A percentile compares a stretch with the other conserved stretches of the same genome.
phyloP scores from a whole-genome alignment of 2,329 filamentous ascomycete species.

The Trichoderma harzianum region DNA sequence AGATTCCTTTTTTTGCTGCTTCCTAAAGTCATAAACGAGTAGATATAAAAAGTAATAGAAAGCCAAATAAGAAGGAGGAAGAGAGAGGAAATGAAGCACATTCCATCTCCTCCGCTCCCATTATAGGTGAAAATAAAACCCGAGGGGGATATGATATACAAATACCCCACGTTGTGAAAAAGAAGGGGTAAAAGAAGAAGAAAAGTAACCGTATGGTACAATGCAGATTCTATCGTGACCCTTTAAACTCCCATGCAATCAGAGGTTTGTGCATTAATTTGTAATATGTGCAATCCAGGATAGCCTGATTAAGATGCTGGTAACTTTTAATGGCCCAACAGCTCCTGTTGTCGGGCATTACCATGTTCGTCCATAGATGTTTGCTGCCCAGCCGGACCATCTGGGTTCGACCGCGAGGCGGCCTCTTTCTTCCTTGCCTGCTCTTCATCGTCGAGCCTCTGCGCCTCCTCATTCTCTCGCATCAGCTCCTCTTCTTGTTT shows the following conservation, averaged over 20 bases:
- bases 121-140: not conserved
- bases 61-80: not conserved
- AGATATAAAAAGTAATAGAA: not conserved
- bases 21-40: not conserved
- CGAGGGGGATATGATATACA: not conserved
- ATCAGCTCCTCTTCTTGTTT: conserved; percentile 51
- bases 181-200: conserved; percentile 17
- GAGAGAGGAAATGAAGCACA: not conserved
- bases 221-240: conserved; percentile 16
- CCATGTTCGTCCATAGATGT: conserved; percentile 20
- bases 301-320: not conserved
- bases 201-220: conserved; percentile 14
- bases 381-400: not conserved
- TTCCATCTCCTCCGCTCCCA: not conserved
- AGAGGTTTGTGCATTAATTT: conserved; percentile 12
- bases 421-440: conserved; percentile 32
- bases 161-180: not conserved
- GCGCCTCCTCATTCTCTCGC: conserved; percentile 54
- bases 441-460: conserved; percentile 47
- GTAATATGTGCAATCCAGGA: conserved; percentile 15
- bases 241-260: conserved; percentile 1
- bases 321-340: conserved; percentile 21
- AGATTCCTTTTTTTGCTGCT: not conserved
- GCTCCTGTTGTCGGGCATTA: conserved; percentile 24
- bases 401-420: conserved; percentile 13